Base-by-base conservation (phyloP, 768 basidiomycete species). In the Lactarius indigo region DNA sequence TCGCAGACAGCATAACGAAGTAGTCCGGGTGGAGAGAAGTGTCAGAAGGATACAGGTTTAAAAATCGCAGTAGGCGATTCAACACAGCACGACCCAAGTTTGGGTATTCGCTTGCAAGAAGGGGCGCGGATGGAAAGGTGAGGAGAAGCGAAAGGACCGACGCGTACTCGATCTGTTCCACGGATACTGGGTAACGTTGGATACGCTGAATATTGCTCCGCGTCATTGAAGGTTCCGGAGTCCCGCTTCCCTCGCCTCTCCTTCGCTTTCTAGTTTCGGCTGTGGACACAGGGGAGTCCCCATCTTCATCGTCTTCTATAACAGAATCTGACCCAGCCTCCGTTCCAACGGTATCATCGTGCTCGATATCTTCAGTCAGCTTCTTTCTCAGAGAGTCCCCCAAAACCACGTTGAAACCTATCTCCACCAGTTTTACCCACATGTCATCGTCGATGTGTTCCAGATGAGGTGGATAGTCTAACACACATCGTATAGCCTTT, bases 21-120 rank as follows among this genome's bases (percentile, higher is more conserved):
- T 90, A 90, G 70, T 94, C 85, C 18, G 87, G 84, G 70, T 95
- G 87, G 17, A 94, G 82, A 2, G 90, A 89, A 1, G 91, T 90
- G 71, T 97, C 94, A 10, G 79, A 70, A 1, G 87, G 83, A 73
- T 91, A 92, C 42, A 79, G 74, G 18, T 80, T 78, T 47, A 98
- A 81, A 73, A 96, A 92, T 15, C 81, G 81, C 18, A 78, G 74
- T 62, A 90, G 80, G 44, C 85, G 83, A 64, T 75, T 72, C 23
- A 98, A 82, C 58, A 97, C 80, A 13, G 80, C 80, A 0, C 79
- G 74, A 2, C 86, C 75, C 61, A 84, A 76, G 65, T 79, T 73
- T 37, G 76, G 71, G 66, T 79, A 72, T 12, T 80, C 76, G 31
- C 77, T 70, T 1, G 79, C 79, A 57, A 86, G 79, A 71, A 88